Evolutionary conservation across 306 rosid genomes (phyloP).

Genomic region (Gleditsia sinensis): DNA sequence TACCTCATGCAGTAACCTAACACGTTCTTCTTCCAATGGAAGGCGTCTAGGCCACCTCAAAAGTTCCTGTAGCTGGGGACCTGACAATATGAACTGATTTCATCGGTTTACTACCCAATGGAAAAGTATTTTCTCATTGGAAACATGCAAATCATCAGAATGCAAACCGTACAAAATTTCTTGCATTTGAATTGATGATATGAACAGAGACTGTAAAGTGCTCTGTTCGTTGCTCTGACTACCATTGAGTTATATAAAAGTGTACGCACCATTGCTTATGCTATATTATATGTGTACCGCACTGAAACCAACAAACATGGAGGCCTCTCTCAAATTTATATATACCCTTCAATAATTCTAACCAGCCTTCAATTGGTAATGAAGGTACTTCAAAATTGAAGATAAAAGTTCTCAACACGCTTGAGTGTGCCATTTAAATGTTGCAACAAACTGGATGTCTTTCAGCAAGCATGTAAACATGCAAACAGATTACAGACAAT

Average conservation of each 20-base stretch:
- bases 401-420: not conserved
- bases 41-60: constrained; percentile 92
- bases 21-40: constrained; percentile 96
- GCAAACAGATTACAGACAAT: constrained; percentile 20
- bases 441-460: not conserved
- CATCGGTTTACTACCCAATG: constrained; percentile 12
- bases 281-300: not conserved
- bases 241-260: not conserved
- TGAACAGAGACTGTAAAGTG: not conserved
- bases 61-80: constrained; percentile 78
- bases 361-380: constrained; percentile 8
- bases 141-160: constrained; percentile 7
- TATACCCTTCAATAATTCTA: not conserved
- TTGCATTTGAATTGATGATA: not conserved
- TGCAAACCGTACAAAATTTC: not conserved
- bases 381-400: constrained; percentile 8
- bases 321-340: not conserved
- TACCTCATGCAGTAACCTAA: constrained; percentile 93
- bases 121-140: constrained; percentile 2
- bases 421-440: constrained; percentile 4
- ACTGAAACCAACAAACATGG: not conserved
- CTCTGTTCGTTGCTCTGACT: not conserved
- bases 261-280: not conserved
- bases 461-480: not conserved
- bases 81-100: constrained; percentile 44